A percentile compares a stretch with the other conserved stretches of the same genome.
These are phyloP conservation scores for Psidium guajava DNA, from an alignment of 345 rosid species.

Conservation along the genomic window DNA sequence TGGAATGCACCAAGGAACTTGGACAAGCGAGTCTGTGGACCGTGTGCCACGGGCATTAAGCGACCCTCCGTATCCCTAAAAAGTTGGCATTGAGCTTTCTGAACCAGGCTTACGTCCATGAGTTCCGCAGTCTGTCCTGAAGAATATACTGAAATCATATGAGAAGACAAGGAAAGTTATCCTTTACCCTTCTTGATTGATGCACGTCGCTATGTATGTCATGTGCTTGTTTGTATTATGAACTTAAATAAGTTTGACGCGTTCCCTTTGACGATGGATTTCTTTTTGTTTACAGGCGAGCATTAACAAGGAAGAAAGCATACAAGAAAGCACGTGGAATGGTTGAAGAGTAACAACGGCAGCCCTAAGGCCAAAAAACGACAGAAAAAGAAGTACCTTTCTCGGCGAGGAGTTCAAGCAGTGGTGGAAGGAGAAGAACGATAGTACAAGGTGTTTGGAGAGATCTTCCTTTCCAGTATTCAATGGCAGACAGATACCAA, in stretches of 20 bases:
- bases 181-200: not conserved
- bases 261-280: not conserved
- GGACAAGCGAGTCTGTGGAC: too few species aligned
- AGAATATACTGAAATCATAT: too few species aligned
- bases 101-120: too few species aligned
- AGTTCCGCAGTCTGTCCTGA: too few species aligned
- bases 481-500: not conserved
- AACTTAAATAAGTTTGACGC: not conserved
- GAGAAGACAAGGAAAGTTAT: not conserved
- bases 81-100: too few species aligned
- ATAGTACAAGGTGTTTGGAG: not conserved
- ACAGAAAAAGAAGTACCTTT: not conserved
- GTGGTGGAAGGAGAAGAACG: not conserved
- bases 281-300: not conserved
- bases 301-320: not conserved
- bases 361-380: not conserved
- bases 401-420: not conserved
- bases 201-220: not conserved
- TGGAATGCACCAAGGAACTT: too few species aligned
- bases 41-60: too few species aligned
- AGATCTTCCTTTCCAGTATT: not conserved
- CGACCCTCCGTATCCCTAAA: too few species aligned
- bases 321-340: not conserved
- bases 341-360: not conserved
- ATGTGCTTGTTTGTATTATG: not conserved